phyloP scores from a whole-genome alignment of 1,284 basidiomycete species.

The Erythrobasidium hasegawianum region DNA sequence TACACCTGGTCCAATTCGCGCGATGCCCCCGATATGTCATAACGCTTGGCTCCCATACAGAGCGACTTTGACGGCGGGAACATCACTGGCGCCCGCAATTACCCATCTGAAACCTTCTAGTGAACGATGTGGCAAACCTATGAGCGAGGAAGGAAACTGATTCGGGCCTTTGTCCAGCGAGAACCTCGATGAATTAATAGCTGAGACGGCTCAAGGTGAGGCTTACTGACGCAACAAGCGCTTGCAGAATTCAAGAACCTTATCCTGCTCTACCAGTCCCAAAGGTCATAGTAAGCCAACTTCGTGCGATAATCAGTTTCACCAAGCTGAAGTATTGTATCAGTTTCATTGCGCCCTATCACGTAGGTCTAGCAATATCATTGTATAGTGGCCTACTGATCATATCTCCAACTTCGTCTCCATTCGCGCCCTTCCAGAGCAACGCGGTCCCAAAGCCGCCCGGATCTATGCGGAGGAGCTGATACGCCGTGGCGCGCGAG shows the following conservation, averaged over 20 bases:
- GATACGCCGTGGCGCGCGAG: constrained; percentile 11
- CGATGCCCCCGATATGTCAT: not conserved
- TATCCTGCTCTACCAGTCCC: constrained; percentile 8
- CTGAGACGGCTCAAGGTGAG: constrained; percentile 17
- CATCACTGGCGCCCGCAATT: constrained; percentile 25
- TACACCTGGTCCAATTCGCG: not conserved
- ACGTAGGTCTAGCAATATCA: no score
- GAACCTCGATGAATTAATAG: constrained; percentile 18
- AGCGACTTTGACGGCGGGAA: constrained; percentile 26
- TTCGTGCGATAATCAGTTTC: not conserved
- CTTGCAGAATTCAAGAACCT: not conserved
- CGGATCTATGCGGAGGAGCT: constrained; percentile 21
- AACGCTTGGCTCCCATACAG: not conserved
- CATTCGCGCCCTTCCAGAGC: constrained; percentile 13
- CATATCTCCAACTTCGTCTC: no score
- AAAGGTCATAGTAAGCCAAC: constrained; percentile 28
- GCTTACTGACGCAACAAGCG: not conserved
- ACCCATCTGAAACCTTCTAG: constrained; percentile 24
- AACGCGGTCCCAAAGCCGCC: constrained; percentile 29
- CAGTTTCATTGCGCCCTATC: constrained; percentile 30
- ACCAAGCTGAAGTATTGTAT: not conserved
- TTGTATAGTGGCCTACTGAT: no score
- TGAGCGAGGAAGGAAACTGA: not conserved
- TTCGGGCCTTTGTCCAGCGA: not conserved
- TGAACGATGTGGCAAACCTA: not conserved